Evolutionary conservation across 176 grass and related monocot species (phyloP).

Genomic region (Zizania latifolia): DNA sequence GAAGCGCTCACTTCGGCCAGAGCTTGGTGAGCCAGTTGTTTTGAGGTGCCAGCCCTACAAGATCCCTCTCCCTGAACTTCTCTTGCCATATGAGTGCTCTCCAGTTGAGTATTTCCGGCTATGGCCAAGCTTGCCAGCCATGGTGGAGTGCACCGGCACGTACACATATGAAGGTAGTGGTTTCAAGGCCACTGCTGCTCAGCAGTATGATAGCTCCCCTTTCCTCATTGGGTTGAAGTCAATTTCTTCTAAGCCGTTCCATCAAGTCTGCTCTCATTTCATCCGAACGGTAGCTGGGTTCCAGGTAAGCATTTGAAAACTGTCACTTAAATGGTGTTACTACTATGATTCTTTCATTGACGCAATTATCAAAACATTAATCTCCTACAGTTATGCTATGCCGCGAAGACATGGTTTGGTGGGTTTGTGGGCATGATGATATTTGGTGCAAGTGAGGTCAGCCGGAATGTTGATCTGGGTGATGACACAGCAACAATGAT

Average conservation of each 20-base stretch:
- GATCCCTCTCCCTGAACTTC: constrained; percentile 80
- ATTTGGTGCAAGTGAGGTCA: constrained; percentile 94
- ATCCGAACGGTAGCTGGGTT: constrained; percentile 92
- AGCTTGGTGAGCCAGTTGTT: constrained; percentile 85
- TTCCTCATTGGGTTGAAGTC: constrained; percentile 93
- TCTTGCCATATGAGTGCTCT: constrained; percentile 81
- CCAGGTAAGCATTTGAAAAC: constrained; percentile 55
- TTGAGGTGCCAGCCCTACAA: constrained; percentile 95
- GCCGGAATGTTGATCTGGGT: constrained; percentile 88
- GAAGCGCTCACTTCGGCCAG: constrained; percentile 53
- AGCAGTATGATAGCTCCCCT: constrained; percentile 92
- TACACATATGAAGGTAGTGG: constrained; percentile 97
- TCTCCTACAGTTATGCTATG: constrained; percentile 69
- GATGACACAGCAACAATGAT: constrained; percentile 98
- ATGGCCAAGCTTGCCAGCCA: constrained; percentile 91
- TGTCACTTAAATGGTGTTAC: neutral
- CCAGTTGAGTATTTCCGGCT: constrained; percentile 92
- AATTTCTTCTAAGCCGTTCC: constrained; percentile 78
- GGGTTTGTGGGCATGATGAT: constrained; percentile 99
- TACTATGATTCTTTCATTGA: neutral
- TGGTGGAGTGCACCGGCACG: constrained; percentile 85
- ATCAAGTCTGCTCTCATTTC: constrained; percentile 99
- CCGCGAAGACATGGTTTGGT: constrained; percentile 97
- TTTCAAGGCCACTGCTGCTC: constrained; percentile 97
- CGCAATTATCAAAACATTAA: neutral